Conservation (phyloP, 306 rosid species). For the Corylus avellana region DNA sequence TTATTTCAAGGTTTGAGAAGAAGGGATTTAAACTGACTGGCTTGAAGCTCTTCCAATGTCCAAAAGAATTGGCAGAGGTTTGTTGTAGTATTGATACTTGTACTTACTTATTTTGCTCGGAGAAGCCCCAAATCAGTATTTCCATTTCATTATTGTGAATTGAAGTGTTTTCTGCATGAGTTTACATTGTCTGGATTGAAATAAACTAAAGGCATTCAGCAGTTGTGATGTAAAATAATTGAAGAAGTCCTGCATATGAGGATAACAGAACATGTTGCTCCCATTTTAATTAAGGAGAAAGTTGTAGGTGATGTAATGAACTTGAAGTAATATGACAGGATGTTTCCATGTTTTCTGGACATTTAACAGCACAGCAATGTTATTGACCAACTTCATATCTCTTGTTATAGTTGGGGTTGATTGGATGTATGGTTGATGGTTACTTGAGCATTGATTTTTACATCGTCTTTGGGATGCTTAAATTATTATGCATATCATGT, state of each 20-base stretch:
- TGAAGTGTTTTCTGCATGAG: not conserved
- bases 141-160: not conserved
- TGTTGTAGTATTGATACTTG: constrained; percentile 12
- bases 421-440: constrained; percentile 3
- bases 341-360: no score
- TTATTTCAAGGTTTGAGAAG: constrained; percentile 90
- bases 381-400: constrained; percentile 3
- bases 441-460: constrained; percentile 19
- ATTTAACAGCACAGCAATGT: not conserved
- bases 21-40: constrained; percentile 95
- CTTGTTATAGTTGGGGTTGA: constrained; percentile 10
- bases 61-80: constrained; percentile 93
- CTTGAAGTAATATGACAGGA: not conserved
- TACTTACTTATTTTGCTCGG: constrained; percentile 23
- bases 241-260: not conserved
- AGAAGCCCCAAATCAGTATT: not conserved
- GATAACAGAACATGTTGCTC: no score
- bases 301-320: not conserved
- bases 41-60: constrained; percentile 89
- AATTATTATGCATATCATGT: constrained; percentile 12
- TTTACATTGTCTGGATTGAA: not conserved
- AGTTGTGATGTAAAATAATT: not conserved
- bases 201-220: not conserved
- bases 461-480: not conserved
- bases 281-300: not conserved